These are phyloP conservation scores for Mrakia blollopis DNA, from an alignment of 768 basidiomycete genomes.

Conservation along the genomic window DNA sequence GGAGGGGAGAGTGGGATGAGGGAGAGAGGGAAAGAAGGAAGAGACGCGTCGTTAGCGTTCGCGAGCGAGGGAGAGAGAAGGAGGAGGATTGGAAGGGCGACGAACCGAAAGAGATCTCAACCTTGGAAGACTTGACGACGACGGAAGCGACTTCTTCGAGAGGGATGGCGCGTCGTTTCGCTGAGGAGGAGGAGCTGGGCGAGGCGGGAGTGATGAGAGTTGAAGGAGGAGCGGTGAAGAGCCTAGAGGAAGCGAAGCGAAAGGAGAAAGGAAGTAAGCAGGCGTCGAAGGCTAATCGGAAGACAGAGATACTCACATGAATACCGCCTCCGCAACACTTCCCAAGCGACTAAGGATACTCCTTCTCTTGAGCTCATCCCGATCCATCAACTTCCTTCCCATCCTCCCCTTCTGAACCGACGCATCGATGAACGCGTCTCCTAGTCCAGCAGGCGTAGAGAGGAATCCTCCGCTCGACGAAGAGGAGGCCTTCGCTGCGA, in stretches of 20 bases:
- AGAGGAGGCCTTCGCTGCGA: constrained; percentile 23
- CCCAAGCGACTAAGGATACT: constrained; percentile 44
- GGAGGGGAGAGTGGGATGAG: not conserved
- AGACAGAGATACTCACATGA: constrained; percentile 40
- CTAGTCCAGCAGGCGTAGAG: not conserved
- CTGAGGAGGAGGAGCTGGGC: not conserved
- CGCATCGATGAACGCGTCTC: constrained; percentile 9
- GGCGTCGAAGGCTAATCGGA: not conserved
- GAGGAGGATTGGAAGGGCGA: not conserved
- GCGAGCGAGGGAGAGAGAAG: not conserved
- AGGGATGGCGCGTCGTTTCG: constrained; percentile 40
- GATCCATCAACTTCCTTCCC: constrained; percentile 3
- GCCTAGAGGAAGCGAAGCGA: constrained; percentile 31
- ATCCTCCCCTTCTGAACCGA: not conserved
- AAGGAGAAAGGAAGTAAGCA: not conserved
- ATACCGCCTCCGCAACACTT: constrained; percentile 44
- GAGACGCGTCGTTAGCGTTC: not conserved
- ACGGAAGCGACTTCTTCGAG: constrained; percentile 43
- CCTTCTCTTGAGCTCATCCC: constrained; percentile 43
- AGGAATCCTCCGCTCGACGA: not conserved
- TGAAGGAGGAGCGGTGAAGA: constrained; percentile 40
- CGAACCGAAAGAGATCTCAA: constrained; percentile 43
- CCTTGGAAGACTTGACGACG: constrained; percentile 45
- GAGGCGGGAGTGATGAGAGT: constrained; percentile 5
- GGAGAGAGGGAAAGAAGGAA: not conserved